Conservation (phyloP, 768 basidiomycete species). For the Russula foetens region DNA sequence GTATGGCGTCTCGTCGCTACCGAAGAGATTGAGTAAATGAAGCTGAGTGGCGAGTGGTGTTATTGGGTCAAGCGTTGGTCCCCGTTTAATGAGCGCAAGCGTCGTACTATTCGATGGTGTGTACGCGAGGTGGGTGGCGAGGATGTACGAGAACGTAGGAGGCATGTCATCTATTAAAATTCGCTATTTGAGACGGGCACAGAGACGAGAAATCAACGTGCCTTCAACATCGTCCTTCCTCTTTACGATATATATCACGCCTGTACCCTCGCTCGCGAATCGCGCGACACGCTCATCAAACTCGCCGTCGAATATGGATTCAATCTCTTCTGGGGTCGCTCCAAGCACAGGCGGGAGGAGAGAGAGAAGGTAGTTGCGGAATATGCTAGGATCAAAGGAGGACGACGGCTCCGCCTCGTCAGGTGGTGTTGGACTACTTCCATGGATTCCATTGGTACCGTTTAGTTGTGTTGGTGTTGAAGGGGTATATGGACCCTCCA, state of each 20-base stretch:
- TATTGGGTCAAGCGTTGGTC: conserved; percentile 71
- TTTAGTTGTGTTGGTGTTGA: conserved; percentile 16
- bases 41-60: conserved; percentile 77
- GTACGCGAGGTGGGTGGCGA: conserved; percentile 71
- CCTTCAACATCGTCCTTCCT: conserved; percentile 67
- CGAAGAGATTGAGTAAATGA: conserved; percentile 88
- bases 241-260: conserved; percentile 78
- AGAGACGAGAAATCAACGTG: conserved; percentile 27
- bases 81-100: conserved; percentile 91
- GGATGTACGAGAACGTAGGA: conserved; percentile 55
- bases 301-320: conserved; percentile 57
- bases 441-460: conserved; percentile 17
- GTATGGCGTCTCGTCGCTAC: conserved; percentile 84
- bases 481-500: conserved; percentile 21
- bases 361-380: conserved; percentile 60
- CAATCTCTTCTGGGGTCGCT: conserved; percentile 55
- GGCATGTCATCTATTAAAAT: conserved; percentile 49
- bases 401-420: conserved; percentile 33
- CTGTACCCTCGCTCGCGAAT: conserved; percentile 70
- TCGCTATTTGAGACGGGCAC: not conserved
- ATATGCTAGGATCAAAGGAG: conserved; percentile 60
- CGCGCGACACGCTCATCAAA: conserved; percentile 70
- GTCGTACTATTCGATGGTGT: conserved; percentile 74
- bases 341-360: conserved; percentile 79
- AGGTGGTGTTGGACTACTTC: conserved; percentile 17